A percentile compares a stretch with the other conserved stretches of the same genome.
These are phyloP conservation scores for Lolium multiflorum DNA, from an alignment of 176 grass and related monocot genomes.

Conservation along the genomic window DNA sequence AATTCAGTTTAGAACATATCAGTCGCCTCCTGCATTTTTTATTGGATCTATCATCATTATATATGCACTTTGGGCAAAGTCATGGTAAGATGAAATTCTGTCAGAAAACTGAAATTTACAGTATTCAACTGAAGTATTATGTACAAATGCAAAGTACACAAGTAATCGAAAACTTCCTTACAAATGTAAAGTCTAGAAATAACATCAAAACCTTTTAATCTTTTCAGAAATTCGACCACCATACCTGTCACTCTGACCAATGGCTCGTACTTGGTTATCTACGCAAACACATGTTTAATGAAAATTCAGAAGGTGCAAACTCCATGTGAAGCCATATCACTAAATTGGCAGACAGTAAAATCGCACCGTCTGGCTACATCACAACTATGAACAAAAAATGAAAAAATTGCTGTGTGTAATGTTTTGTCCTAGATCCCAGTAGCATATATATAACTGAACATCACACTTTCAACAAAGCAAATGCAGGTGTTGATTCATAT, in stretches of 20 bases:
- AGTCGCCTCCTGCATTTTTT: neutral
- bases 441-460: neutral
- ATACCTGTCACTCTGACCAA: neutral
- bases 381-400: neutral
- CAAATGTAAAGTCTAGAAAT: neutral
- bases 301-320: neutral
- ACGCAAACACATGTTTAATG: neutral
- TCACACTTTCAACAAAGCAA: neutral
- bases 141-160: neutral
- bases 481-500: neutral
- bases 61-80: neutral
- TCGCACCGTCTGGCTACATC: neutral
- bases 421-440: neutral
- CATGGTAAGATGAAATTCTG: slow-evolving; percentile 6
- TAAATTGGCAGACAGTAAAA: neutral
- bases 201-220: neutral
- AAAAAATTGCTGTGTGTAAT: neutral
- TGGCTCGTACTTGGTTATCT: neutral
- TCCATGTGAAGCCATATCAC: neutral
- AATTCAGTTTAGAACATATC: slow-evolving; percentile 4
- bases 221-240: neutral
- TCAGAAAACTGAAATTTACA: neutral
- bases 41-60: neutral
- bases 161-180: neutral
- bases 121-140: neutral